Evolutionary conservation across 805 yeast genomes (phyloP), one percentile per base, ranked within the genome.

Genomic region (Saturnispora saitoi): DNA sequence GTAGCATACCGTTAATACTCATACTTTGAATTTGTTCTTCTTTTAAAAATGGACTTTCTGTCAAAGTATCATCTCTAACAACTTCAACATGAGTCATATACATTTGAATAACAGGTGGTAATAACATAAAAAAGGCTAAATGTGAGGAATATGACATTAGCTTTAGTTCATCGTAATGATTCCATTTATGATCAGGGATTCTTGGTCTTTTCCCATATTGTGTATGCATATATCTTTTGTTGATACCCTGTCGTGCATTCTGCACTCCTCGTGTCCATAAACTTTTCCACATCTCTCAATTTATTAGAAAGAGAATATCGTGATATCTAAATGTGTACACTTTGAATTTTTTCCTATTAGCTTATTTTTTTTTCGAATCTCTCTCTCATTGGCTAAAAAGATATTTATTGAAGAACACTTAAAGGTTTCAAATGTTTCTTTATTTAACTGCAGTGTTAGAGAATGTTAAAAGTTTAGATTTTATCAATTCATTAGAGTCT

Each of bases 361-460:
- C 10, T 4, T 17, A 10, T 7, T 15, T 34, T 34, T 32, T 34
- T 34, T 34, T 34, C 17, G n/a, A n/a, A n/a, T n/a, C 38, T 22
- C 14, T 14, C 41, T 22, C 41, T 22, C 26, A 37, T 20, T 22
- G 41, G 41, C 17, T n/a, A 37, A 24, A 6, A 24, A 3, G 29
- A 22, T 12, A 32, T 12, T 22, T 12, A 37, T n/a, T 37, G 22
- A 11, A 37, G 4, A 37, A 6, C 20, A 12, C 22, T 20, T 8
- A 22, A 37, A 37, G 2, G 4, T 10, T 7, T 20, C 17, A 22
- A 24, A 45, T 46, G 48, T 46, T 24, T 40, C 56, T 71, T 22
- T 59, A 56, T n/a, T 48, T 71, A 7, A 58, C 58, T 7, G 75
- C 73, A 4, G 66, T 62, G 14, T 50, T 71, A 10, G 60, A 55